phyloP scores from a whole-genome alignment of 2,329 filamentous ascomycete species.

The Chrysoporthe austroafricana region DNA sequence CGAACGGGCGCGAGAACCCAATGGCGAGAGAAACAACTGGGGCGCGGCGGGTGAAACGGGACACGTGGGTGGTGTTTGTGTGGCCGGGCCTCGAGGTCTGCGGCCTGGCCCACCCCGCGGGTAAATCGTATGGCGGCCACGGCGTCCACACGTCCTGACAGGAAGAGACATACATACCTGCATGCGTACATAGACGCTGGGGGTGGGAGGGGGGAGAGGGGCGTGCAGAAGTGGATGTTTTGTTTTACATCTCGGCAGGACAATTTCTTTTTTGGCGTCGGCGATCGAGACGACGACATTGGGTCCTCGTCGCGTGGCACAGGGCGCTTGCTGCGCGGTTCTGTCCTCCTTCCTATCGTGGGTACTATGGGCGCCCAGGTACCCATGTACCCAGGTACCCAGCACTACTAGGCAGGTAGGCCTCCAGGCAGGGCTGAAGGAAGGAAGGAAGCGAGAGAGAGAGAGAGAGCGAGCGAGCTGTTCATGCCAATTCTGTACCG shows the following conservation, averaged over 20 bases:
- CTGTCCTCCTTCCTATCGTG: neutral
- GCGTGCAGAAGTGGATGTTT: neutral
- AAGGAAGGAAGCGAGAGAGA: too few relatives aligned
- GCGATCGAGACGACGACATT: neutral
- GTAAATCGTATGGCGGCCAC: slow-evolving; percentile 1
- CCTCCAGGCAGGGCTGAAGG: neutral
- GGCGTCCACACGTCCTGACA: neutral
- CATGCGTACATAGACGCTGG: neutral
- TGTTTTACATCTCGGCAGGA: neutral
- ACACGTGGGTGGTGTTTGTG: slow-evolving; percentile 7
- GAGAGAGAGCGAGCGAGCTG: neutral
- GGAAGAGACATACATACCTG: too few relatives aligned
- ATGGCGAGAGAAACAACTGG: neutral
- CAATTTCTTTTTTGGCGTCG: neutral
- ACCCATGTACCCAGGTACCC: too few relatives aligned
- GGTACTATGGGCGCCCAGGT: too few relatives aligned
- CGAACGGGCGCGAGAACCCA: neutral
- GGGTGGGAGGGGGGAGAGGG: neutral
- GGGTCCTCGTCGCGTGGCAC: neutral
- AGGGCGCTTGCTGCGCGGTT: slow-evolving; percentile 14
- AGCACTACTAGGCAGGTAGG: too few relatives aligned
- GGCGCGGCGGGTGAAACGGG: slow-evolving; percentile 10
- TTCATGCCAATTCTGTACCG: too few relatives aligned
- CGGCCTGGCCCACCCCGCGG: slow-evolving; percentile 9
- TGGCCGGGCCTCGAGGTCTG: slow-evolving; percentile 8